phyloP scores from a whole-genome alignment of 192 early-diverging fungal species.

The Chytriomyces hyalinus region DNA sequence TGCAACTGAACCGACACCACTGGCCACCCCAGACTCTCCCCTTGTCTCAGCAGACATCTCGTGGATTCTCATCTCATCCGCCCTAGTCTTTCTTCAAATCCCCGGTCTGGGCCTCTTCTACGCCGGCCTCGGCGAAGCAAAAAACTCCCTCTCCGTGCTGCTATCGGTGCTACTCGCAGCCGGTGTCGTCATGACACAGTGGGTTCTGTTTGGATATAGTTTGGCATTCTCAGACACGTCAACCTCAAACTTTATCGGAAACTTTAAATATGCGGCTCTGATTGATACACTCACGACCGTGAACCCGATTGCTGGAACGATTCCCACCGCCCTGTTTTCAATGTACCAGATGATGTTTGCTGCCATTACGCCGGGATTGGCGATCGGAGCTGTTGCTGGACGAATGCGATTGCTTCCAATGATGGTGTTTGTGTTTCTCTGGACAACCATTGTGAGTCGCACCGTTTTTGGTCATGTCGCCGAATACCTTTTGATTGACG shows the following conservation, averaged over 20 bases:
- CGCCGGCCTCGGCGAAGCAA: slow-evolving; percentile 82
- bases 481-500: neutral
- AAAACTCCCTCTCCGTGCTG: slow-evolving; percentile 83
- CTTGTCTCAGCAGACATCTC: slow-evolving; percentile 12
- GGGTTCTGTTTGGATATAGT: slow-evolving; percentile 84
- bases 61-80: slow-evolving; percentile 42
- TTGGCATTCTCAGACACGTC: slow-evolving; percentile 78
- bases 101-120: slow-evolving; percentile 90
- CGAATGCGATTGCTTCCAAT: slow-evolving; percentile 83
- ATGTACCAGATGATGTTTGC: slow-evolving; percentile 90
- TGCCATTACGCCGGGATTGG: slow-evolving; percentile 84
- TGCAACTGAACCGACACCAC: neutral
- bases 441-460: slow-evolving; percentile 77
- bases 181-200: slow-evolving; percentile 76
- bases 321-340: slow-evolving; percentile 69
- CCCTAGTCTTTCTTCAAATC: slow-evolving; percentile 85
- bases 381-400: slow-evolving; percentile 86
- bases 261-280: slow-evolving; percentile 32
- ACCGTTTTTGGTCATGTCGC: neutral
- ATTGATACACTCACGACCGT: slow-evolving; percentile 32
- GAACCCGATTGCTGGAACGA: slow-evolving; percentile 60
- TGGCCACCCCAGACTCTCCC: neutral
- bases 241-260: slow-evolving; percentile 25
- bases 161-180: slow-evolving; percentile 77
- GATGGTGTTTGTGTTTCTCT: slow-evolving; percentile 83